Evolutionary conservation across 441 rosid species (phyloP).

Genomic region (Adansonia rubrostipa): DNA sequence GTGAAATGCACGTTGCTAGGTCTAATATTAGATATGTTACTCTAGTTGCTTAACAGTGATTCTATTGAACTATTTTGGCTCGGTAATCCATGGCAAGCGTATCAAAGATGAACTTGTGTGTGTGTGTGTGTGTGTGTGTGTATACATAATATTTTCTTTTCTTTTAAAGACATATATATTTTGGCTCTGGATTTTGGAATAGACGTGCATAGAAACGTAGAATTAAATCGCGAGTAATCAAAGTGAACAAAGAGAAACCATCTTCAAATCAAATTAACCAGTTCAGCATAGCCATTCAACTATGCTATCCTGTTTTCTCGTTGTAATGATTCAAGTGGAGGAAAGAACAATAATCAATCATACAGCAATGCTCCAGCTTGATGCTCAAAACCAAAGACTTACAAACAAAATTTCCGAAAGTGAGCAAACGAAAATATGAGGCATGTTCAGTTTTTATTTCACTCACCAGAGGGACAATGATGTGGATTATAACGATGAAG

Average conservation of each 20-base stretch:
- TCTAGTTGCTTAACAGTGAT: background rate
- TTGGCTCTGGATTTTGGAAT: background rate
- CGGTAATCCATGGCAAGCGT: no score
- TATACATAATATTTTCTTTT: background rate
- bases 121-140: background rate
- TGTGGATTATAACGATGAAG: slow-evolving; percentile 18
- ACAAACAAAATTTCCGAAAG: background rate
- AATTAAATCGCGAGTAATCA: background rate
- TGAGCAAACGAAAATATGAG: background rate
- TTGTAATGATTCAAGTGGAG: background rate
- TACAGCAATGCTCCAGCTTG: background rate
- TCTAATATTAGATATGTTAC: background rate
- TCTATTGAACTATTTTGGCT: no score
- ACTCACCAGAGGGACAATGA: background rate
- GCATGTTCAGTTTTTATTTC: background rate
- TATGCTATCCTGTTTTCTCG: background rate
- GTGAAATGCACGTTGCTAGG: background rate
- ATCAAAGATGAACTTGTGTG: no score
- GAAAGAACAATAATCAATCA: background rate
- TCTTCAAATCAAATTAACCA: background rate
- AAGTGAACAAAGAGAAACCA: background rate
- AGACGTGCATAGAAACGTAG: background rate
- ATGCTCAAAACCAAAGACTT: background rate
- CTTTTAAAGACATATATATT: background rate
- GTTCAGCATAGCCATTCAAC: background rate